Conservation (phyloP, 257 asterid genomes). For the Euphrasia confusa region DNA sequence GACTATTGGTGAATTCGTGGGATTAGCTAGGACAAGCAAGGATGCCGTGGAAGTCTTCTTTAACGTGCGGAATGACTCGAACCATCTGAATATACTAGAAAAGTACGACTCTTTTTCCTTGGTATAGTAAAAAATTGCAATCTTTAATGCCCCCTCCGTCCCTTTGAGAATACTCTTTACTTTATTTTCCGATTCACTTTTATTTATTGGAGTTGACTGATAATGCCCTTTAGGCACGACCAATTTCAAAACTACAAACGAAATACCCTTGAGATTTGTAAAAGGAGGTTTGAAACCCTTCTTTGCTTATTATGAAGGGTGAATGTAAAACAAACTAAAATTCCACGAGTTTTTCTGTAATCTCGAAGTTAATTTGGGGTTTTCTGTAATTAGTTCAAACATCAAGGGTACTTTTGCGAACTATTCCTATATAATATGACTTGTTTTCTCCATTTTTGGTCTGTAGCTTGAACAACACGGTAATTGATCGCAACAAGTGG, state of each 20-base stretch:
- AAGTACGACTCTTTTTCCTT: constrained; percentile 26
- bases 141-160: too few species aligned
- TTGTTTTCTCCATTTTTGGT: constrained; percentile 9
- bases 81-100: constrained; percentile 26
- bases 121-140: not conserved
- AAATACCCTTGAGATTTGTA: not conserved
- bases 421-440: not conserved
- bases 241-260: not conserved
- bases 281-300: not conserved
- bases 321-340: too few species aligned
- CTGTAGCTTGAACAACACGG: constrained; percentile 37
- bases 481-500: constrained; percentile 31
- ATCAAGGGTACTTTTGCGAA: too few species aligned
- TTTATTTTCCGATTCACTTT: not conserved
- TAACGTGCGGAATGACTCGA: constrained; percentile 30
- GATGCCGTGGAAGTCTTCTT: constrained; percentile 37
- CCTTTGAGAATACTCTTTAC: too few species aligned
- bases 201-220: too few species aligned
- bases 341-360: not conserved
- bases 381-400: too few species aligned
- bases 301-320: not conserved
- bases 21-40: constrained; percentile 40
- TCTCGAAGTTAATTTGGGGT: not conserved
- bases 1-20: constrained; percentile 40
- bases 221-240: not conserved